Conservation (phyloP, 176 grass and related monocot genomes). For the Avena atlantica region DNA sequence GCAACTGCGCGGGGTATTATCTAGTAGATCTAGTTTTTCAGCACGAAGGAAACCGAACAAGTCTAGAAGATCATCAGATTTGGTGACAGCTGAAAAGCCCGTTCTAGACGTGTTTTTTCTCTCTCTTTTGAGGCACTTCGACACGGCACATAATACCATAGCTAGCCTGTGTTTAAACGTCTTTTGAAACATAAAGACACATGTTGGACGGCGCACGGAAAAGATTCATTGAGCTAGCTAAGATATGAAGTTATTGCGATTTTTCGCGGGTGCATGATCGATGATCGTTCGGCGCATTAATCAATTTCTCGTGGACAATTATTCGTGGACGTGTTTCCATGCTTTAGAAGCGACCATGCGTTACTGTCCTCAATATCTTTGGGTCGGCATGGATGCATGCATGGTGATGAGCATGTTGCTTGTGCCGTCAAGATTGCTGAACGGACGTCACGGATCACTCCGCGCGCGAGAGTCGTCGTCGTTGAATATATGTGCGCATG, state of each 20-base stretch:
- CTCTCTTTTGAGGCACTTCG: too few species aligned
- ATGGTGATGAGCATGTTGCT: background rate
- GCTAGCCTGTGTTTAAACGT: background rate
- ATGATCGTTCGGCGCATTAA: background rate
- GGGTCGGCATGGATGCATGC: background rate
- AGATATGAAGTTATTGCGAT: constrained; percentile 23
- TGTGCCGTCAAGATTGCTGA: constrained; percentile 50
- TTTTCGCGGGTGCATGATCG: background rate
- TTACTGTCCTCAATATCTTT: background rate
- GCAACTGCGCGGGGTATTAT: too few species aligned
- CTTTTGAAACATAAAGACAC: constrained; percentile 11
- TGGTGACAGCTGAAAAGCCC: too few species aligned
- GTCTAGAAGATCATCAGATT: too few species aligned
- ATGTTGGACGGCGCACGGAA: constrained; percentile 28
- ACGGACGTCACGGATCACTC: background rate
- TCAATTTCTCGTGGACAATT: background rate
- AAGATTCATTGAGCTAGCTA: constrained; percentile 12
- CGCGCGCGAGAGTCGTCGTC: background rate
- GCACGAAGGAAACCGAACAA: too few species aligned
- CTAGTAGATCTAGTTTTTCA: too few species aligned
- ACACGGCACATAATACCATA: too few species aligned
- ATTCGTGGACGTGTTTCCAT: background rate
- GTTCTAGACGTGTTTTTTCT: too few species aligned
- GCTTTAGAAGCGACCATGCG: constrained; percentile 30
- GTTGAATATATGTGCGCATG: background rate